Conservation (phyloP, 371 early-diverging fungal species). For the Apophysomyces ossiformis region DNA sequence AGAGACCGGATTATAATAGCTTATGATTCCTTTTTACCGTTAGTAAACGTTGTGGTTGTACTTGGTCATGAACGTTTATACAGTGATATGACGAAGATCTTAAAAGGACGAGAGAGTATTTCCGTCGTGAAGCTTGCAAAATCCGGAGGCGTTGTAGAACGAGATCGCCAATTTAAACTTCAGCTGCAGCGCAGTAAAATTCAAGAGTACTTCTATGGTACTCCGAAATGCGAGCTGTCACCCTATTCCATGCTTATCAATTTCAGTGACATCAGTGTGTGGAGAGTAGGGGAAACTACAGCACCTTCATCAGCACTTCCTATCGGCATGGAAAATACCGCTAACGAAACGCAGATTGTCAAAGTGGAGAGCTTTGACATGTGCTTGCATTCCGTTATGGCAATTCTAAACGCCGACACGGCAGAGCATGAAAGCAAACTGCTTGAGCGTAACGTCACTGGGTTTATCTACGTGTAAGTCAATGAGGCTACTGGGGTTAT, state of each 20-base stretch:
- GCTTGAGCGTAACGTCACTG: slow-evolving; percentile 75
- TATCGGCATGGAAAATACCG: slow-evolving; percentile 81
- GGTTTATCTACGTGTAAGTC: slow-evolving; percentile 88
- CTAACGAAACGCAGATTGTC: slow-evolving; percentile 78
- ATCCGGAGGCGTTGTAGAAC: slow-evolving; percentile 93
- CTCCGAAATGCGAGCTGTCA: slow-evolving; percentile 69
- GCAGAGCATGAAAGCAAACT: slow-evolving; percentile 64
- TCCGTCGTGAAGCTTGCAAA: slow-evolving; percentile 86
- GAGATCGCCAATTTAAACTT: slow-evolving; percentile 74
- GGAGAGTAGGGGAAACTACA: slow-evolving; percentile 85
- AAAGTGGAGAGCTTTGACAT: slow-evolving; percentile 84
- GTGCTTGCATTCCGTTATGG: slow-evolving; percentile 86
- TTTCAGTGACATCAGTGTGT: slow-evolving; percentile 77
- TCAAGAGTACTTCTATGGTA: slow-evolving; percentile 95
- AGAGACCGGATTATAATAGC: too few species aligned
- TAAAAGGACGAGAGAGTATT: slow-evolving; percentile 51
- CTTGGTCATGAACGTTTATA: slow-evolving; percentile 93
- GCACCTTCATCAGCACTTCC: slow-evolving; percentile 95
- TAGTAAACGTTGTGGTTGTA: slow-evolving; percentile 84
- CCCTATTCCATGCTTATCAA: slow-evolving; percentile 85
- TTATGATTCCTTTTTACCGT: not conserved
- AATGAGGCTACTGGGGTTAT: not conserved
- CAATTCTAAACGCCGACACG: slow-evolving; percentile 77
- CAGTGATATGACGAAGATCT: slow-evolving; percentile 75
- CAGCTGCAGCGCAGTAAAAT: slow-evolving; percentile 77